Conservation (phyloP, 768 basidiomycete species). For the Termitomyces sp. region DNA sequence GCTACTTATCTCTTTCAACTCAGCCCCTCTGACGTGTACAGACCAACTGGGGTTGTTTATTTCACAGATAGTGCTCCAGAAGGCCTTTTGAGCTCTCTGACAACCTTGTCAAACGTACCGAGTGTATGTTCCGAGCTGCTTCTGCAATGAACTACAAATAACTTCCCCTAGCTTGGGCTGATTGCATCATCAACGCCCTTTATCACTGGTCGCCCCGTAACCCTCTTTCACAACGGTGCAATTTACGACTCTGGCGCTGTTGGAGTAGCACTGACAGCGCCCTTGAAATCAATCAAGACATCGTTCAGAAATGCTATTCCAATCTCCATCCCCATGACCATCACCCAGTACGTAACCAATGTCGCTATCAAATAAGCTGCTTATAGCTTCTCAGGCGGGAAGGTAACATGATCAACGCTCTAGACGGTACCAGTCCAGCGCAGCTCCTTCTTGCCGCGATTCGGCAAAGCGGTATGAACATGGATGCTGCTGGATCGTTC, state of each 20-base stretch:
- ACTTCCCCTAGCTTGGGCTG: slow-evolving; percentile 48
- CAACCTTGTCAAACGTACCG: slow-evolving; percentile 34
- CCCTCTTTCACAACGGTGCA: slow-evolving; percentile 52
- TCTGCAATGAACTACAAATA: not conserved
- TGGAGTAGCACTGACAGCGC: slow-evolving; percentile 45
- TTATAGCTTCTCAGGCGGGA: slow-evolving; percentile 40
- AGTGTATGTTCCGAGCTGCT: slow-evolving; percentile 34
- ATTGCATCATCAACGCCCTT: slow-evolving; percentile 75
- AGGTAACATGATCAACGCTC: slow-evolving; percentile 64
- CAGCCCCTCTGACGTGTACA: slow-evolving; percentile 6
- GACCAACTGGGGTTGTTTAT: slow-evolving; percentile 36
- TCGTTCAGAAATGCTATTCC: slow-evolving; percentile 35
- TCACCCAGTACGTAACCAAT: slow-evolving; percentile 43
- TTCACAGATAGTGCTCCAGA: slow-evolving; percentile 55
- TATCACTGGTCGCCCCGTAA: slow-evolving; percentile 68
- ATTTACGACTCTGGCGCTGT: slow-evolving; percentile 64
- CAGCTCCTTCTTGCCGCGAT: slow-evolving; percentile 53
- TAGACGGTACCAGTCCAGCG: slow-evolving; percentile 56
- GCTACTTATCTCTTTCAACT: slow-evolving; percentile 1
- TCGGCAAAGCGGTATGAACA: slow-evolving; percentile 26
- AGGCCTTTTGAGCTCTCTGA: slow-evolving; percentile 42
- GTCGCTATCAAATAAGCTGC: not conserved
- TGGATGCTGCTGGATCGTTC: slow-evolving; percentile 20
- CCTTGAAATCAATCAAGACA: slow-evolving; percentile 8
- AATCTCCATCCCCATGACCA: slow-evolving; percentile 39